Evolutionary conservation across 192 early-diverging fungal genomes (phyloP), one percentile per base, ranked within the genome.

Genomic region (Umbelopsis ramanniana): DNA sequence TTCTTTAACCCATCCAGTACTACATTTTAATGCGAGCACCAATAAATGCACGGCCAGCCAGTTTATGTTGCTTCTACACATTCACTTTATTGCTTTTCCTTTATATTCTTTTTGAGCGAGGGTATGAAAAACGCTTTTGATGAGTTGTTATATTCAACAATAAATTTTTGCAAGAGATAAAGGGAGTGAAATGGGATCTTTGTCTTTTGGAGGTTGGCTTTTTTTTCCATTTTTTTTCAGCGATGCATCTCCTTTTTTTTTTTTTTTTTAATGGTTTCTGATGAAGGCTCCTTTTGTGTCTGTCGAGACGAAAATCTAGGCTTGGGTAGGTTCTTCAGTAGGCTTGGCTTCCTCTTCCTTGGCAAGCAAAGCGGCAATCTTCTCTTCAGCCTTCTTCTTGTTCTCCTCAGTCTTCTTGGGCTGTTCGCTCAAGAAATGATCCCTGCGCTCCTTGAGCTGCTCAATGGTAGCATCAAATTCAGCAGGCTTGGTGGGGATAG

Each of bases 311-410:
- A 15, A 63, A 11, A 2, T 63, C 26, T 63, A 63, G n/a, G 57
- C 57, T 29, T 29, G 10, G 71, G 14, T 29, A 29, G 29, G 12
- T 45, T 67, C n/a, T 72, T 71, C 75, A 52, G 67, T 71, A 12
- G 72, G 2, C 53, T 70, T 68, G 63, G 87, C 79, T 46, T 72
- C 76, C 52, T 87, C 81, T 26, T 85, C 78, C 84, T 89, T 85
- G 15, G 82, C 73, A 77, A 78, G 76, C 72, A 94, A 83, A 70
- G 88, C 88, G 43, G 87, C 90, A 72, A 97, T 91, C 84, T 91
- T 91, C 66, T 88, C 92, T 81, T 96, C 89, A 53, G 93, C 97
- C 79, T 90, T 90, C 71, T 84, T 88, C 88, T 93, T 96, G 85
- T 96, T 97, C 78, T 92, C 91, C 9, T 80, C 88, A 66, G 95